phyloP scores from a whole-genome alignment of 148 eudicot genomes.

The Cornus suecica region DNA sequence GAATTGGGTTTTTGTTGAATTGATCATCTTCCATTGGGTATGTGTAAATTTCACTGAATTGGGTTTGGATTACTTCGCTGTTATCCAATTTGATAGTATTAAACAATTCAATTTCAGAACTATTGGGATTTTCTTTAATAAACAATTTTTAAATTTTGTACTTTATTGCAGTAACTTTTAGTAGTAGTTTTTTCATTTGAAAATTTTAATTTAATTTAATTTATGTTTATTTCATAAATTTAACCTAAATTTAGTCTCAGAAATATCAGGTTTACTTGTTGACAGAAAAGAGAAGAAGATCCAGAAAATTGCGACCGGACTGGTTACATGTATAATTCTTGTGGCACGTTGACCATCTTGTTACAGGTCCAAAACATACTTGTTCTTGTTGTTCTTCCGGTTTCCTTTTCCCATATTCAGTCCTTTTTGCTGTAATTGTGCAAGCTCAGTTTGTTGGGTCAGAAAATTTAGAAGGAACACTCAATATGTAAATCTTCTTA shows the following conservation, averaged over 20 bases:
- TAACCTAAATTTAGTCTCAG: neutral
- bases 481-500: neutral
- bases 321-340: constrained; percentile 4
- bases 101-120: neutral
- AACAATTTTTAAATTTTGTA: neutral
- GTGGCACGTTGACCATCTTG: constrained; percentile 6
- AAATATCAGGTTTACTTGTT: neutral
- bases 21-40: neutral
- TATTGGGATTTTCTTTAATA: neutral
- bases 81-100: neutral
- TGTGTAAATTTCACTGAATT: neutral
- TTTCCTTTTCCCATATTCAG: neutral
- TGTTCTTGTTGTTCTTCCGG: too few relatives aligned
- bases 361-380: constrained; percentile 1
- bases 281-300: constrained; percentile 17
- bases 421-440: neutral
- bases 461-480: neutral
- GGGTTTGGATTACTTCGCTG: neutral
- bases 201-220: too few relatives aligned
- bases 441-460: neutral
- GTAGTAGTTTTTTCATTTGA: neutral
- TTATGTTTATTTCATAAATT: too few relatives aligned
- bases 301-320: neutral
- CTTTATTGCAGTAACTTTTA: neutral
- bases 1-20: neutral